Base-by-base conservation (phyloP, 768 basidiomycete genomes). In the Glaciozyma antarctica region DNA sequence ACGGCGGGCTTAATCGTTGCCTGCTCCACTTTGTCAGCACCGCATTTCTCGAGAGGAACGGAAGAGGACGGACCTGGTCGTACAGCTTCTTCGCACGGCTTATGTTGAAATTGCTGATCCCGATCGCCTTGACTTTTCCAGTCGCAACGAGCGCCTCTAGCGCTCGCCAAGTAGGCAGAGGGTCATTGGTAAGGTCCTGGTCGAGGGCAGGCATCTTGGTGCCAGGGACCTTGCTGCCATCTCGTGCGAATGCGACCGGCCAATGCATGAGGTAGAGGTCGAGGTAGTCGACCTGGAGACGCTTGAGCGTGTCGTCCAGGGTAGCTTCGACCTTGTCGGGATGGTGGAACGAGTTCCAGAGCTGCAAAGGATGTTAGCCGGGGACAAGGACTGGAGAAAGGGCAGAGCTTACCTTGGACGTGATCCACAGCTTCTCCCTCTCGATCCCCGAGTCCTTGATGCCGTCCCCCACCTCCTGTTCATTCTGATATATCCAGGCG, bases 261-360 rank as follows among this genome's bases (percentile, higher is more conserved):
- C 88, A 90, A 77, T 90, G 88, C 59, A 90, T 74, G 85, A 87
- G 80, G 74, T 90, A 92, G 26, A 90, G 80, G 74, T 92, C 90
- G 47, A 93, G 79, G 73, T 91, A 90, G 58, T 84, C 81, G 19
- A 84, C 74, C 5, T 85, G 86, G 54, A 92, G 82, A 72, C 86
- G 84, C 56, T 75, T 73, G 17, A 93, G 81, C 17, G 88, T 88
- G 76, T 84, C 82, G 59, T 91, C 83, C 57, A 91, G 83, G 72
- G 84, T 86, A 53, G 81, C 82, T 77, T 85, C 85, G 26, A 87
- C 88, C 56, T 80, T 75, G 6, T 81, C 80, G 3, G 86, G 85
- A 63, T 80, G 81, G 73, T 88, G 88, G 16, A 82, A 79, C 44
- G 81, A 79, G 77, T 90, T 90, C 89, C 88, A 91, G 51, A 89